Base-by-base conservation (phyloP, 2,329 filamentous ascomycete genomes). In the Hirsutella rhossiliensis region DNA sequence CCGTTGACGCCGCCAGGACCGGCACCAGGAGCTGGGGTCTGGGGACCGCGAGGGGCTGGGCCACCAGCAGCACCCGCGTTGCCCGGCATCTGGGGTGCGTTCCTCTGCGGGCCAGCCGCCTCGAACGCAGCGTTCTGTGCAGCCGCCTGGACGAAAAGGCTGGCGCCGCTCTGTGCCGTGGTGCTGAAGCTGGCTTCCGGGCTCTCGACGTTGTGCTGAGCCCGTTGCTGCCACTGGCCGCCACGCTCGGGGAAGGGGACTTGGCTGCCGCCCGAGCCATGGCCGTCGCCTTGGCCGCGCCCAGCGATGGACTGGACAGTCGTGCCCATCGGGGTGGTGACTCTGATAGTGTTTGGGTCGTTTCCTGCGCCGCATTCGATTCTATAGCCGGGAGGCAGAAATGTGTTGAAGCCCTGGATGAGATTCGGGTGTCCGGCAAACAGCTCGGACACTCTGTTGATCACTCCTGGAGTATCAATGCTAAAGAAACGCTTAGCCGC, bases 361-460 rank as follows among this genome's bases (percentile, higher is more conserved):
- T 94, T 90, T 30, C 87, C 87, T 15, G 87, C 82, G 28, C 90
- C 90, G 56, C 92, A 98, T 60, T 98, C 92, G 47, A 98, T 98
- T 46, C 92, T 78, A 61, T 98, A 98, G 3, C 92, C 89, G 0
- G 89, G 89, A 4, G 92, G 92, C 9, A 98, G 69, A 60, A 98
- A 98, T 0, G 92, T 98, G 59, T 98, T 98, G 62, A 98, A 98
- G 0, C 92, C 92, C 63, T 97, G 90, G 41, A 98, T 97, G 23
- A 94, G 74, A 58, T 86, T 92, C 3, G 92, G 92, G 56, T 98
- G 90, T 3, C 92, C 92, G 19, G 90, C 89, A 59, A 98, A 98
- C 1, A 98, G 77, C 43, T 88, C 87, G 2, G 92, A 97, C 27
- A 98, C 92, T 41, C 92, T 82, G 56, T 94, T 94, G 53, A 98